These are phyloP conservation scores for Geosmithia flava DNA, from an alignment of 2,329 filamentous ascomycete genomes.

Conservation along the genomic window DNA sequence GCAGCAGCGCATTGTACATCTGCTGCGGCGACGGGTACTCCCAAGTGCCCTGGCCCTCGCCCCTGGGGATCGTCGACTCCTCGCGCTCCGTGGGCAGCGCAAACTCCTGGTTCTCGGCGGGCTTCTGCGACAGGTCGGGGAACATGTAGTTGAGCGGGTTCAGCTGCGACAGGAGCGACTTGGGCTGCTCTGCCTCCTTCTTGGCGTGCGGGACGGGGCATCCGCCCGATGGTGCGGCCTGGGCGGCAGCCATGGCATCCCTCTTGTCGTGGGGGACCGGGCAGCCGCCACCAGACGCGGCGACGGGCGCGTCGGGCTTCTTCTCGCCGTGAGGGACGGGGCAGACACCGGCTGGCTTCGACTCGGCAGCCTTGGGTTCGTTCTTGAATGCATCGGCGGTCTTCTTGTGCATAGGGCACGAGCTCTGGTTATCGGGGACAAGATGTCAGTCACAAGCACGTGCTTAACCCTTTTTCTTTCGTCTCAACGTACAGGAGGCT, in stretches of 20 bases:
- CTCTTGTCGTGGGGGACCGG: slow-evolving; percentile 12
- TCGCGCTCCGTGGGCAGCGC: slow-evolving; percentile 72
- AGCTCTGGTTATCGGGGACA: slow-evolving; percentile 20
- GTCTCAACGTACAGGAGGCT: slow-evolving; percentile 21
- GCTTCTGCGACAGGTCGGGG: slow-evolving; percentile 67
- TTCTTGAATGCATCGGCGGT: slow-evolving; percentile 33
- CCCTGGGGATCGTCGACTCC: slow-evolving; percentile 81
- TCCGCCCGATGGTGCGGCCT: slow-evolving; percentile 1
- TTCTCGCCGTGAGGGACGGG: slow-evolving; percentile 12
- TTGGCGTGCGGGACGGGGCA: slow-evolving; percentile 17
- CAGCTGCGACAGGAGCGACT: slow-evolving; percentile 40
- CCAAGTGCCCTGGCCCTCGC: slow-evolving; percentile 70
- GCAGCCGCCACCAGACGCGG: slow-evolving; percentile 12
- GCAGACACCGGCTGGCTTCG: slow-evolving; percentile 12
- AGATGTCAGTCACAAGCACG: background rate
- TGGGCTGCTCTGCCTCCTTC: slow-evolving; percentile 17
- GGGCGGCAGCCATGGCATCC: background rate
- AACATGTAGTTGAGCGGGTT: slow-evolving; percentile 94
- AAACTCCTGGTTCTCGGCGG: slow-evolving; percentile 58
- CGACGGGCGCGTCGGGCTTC: background rate
- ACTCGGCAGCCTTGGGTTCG: slow-evolving; percentile 7
- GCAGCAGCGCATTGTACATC: slow-evolving; percentile 97
- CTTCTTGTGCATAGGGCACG: slow-evolving; percentile 46
- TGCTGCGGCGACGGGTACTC: slow-evolving; percentile 98
- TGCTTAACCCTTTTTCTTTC: background rate